A percentile compares a stretch with the other conserved stretches of the same genome.
These are phyloP conservation scores for Gonium pectorale DNA, from an alignment of 139 green algal species.

Conservation along the genomic window DNA sequence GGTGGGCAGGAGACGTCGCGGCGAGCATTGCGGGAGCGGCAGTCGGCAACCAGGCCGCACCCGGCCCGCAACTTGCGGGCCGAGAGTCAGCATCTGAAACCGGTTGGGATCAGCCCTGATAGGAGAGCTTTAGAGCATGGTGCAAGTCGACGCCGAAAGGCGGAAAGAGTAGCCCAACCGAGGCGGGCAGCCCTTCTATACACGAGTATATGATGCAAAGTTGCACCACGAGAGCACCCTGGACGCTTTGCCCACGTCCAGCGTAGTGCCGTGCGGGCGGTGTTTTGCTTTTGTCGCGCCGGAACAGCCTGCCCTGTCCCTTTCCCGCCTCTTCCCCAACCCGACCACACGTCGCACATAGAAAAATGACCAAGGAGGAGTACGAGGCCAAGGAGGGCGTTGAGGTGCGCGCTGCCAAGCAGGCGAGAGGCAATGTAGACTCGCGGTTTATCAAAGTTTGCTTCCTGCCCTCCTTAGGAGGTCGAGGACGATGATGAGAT, in stretches of 20 bases:
- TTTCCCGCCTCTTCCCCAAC: background rate
- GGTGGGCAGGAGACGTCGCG: background rate
- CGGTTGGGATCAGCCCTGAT: background rate
- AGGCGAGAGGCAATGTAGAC: too few species aligned
- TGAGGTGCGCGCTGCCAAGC: conserved; percentile 60
- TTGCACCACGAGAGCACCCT: too few species aligned
- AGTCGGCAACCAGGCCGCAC: background rate
- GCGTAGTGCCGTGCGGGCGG: too few species aligned
- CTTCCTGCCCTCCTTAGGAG: conserved; percentile 39
- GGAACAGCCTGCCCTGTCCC: too few species aligned
- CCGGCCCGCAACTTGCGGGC: background rate
- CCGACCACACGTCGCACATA: background rate
- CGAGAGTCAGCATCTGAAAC: background rate
- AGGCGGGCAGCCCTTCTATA: too few species aligned
- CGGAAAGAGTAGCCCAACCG: too few species aligned
- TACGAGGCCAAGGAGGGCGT: conserved; percentile 60
- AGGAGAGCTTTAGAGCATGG: background rate
- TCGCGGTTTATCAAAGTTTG: too few species aligned
- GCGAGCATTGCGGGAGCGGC: background rate
- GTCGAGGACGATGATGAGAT: conserved; percentile 68
- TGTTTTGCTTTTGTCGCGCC: too few species aligned
- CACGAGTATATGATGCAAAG: too few species aligned
- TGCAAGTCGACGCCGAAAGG: too few species aligned
- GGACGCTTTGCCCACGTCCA: too few species aligned
- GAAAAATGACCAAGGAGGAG: conserved; percentile 59